Conservation (phyloP, 2,329 filamentous ascomycete species). For the Cladophialophora bantiana region DNA sequence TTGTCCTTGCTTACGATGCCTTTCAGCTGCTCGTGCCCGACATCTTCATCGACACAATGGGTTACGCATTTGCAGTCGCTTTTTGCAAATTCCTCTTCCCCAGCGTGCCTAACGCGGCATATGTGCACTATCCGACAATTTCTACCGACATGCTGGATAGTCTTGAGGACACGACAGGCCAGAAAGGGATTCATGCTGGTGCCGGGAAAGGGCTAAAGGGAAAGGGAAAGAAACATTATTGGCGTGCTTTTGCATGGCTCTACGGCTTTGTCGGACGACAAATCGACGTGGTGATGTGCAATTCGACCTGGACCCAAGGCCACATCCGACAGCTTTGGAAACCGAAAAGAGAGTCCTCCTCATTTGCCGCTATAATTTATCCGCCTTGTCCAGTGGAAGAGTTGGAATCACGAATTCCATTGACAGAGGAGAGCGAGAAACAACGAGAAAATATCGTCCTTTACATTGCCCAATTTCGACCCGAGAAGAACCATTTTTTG, state of each 20-base stretch:
- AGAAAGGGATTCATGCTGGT: conserved; percentile 81
- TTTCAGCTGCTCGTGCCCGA: conserved; percentile 92
- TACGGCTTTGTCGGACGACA: conserved; percentile 84
- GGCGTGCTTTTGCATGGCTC: conserved; percentile 80
- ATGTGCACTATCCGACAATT: conserved; percentile 98
- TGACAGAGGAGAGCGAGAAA: conserved; percentile 67
- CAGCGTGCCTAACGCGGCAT: conserved; percentile 81
- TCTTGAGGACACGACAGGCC: conserved; percentile 70
- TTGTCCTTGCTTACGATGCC: conserved; percentile 88
- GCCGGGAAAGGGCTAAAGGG: conserved; percentile 76
- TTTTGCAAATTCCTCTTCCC: conserved; percentile 83
- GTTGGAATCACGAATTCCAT: conserved; percentile 74
- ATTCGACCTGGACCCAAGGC: conserved; percentile 89
- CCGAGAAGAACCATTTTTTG: conserved; percentile 93
- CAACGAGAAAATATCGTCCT: conserved; percentile 75
- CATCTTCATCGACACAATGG: conserved; percentile 97
- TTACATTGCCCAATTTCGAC: conserved; percentile 96
- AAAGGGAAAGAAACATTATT: conserved; percentile 78
- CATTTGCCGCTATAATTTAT: conserved; percentile 78
- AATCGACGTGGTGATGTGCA: conserved; percentile 95
- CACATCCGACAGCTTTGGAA: conserved; percentile 83
- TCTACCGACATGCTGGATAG: conserved; percentile 96
- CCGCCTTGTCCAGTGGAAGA: conserved; percentile 91
- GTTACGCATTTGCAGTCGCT: conserved; percentile 89
- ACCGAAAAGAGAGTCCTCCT: conserved; percentile 51